Evolutionary conservation across 805 yeast genomes (phyloP).

Genomic region (Ogataea pilisensis): DNA sequence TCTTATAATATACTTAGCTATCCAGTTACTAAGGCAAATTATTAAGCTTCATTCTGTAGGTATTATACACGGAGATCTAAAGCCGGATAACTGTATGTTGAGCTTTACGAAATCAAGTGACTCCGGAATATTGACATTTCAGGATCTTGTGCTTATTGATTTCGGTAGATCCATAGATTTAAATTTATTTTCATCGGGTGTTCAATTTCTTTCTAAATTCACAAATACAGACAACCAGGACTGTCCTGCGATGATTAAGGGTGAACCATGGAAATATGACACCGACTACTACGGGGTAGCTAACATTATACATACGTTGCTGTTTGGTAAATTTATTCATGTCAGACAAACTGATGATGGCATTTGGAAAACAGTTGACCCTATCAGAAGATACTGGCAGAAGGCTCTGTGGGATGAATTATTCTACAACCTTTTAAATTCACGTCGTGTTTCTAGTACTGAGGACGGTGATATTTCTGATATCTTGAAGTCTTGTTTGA

Average conservation of each 20-base stretch:
- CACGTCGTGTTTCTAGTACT: constrained; percentile 24
- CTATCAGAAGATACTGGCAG: constrained; percentile 75
- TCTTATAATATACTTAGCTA: constrained; percentile 56
- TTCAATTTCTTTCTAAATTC: constrained; percentile 58
- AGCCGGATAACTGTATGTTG: constrained; percentile 84
- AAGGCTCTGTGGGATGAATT: constrained; percentile 63
- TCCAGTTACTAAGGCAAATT: constrained; percentile 58
- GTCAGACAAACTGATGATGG: constrained; percentile 23
- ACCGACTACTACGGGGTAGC: constrained; percentile 85
- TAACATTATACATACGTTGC: constrained; percentile 61
- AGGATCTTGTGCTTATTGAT: constrained; percentile 50
- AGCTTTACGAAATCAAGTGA: constrained; percentile 35
- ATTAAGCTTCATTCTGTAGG: constrained; percentile 60
- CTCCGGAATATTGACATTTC: constrained; percentile 10
- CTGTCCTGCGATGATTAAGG: constrained; percentile 63
- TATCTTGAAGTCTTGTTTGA: constrained; percentile 1
- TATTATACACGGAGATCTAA: constrained; percentile 80
- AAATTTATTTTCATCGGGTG: constrained; percentile 45
- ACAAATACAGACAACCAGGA: constrained; percentile 56
- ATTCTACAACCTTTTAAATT: constrained; percentile 61
- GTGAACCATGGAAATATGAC: constrained; percentile 68
- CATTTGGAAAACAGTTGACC: constrained; percentile 35
- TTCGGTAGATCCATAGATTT: constrained; percentile 80
- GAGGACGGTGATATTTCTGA: constrained; percentile 2
- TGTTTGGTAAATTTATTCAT: constrained; percentile 65